Conservation (phyloP, 331 rosid genomes). For the Quercus phellos region DNA sequence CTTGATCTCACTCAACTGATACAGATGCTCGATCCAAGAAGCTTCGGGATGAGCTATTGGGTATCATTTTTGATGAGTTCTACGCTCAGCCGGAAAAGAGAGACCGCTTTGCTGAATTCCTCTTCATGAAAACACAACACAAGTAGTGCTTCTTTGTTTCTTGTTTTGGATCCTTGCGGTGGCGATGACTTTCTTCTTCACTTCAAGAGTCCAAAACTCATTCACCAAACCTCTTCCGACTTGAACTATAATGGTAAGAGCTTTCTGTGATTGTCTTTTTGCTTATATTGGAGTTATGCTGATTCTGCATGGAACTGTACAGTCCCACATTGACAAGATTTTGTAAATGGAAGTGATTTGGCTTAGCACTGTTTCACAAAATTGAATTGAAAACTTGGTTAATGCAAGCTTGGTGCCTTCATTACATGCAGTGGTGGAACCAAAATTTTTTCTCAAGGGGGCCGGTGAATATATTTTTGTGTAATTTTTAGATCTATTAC, state of each 20-base stretch:
- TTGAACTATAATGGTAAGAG: conserved; percentile 12
- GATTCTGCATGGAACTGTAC: no score
- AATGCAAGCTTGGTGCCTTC: no score
- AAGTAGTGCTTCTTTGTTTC: conserved; percentile 24
- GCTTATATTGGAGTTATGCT: not conserved
- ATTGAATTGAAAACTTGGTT: no score
- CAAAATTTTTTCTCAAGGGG: no score
- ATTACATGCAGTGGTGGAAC: no score
- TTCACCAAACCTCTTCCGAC: conserved; percentile 49
- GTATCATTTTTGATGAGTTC: conserved; percentile 33
- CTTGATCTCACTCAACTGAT: conserved; percentile 21
- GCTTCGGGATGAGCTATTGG: conserved; percentile 43
- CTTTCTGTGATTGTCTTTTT: no score
- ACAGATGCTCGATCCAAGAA: conserved; percentile 42
- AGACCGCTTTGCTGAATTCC: conserved; percentile 22
- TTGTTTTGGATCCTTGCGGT: conserved; percentile 37
- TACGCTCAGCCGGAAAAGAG: conserved; percentile 28
- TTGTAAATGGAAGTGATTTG: no score
- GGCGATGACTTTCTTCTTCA: conserved; percentile 17
- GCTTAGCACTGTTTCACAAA: no score
- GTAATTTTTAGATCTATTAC: no score
- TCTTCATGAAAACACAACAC: conserved; percentile 33
- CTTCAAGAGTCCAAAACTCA: conserved; percentile 24
- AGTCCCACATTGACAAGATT: no score
- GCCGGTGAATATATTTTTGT: no score